Percentiles rank a stretch among this genome's conserved stretches.
Evolutionary conservation across 78 protist genomes (phyloP).

Genomic region (Tieghemostelium lacteum): DNA sequence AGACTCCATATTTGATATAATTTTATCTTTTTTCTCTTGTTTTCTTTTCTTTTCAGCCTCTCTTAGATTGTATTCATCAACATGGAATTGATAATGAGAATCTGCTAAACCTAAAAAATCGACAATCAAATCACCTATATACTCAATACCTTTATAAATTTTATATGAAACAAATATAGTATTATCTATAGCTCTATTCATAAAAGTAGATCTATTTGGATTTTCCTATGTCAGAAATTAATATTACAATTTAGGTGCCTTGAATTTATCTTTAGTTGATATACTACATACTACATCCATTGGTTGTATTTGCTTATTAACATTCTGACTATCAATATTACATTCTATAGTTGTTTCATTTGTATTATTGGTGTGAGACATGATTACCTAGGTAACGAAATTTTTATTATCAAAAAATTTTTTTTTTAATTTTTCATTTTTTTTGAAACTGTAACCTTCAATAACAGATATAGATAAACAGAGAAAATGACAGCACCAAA

Average conservation of each 20-base stretch:
- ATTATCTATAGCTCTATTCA: not conserved
- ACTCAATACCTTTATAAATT: slow-evolving; percentile 38
- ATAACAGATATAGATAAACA: not conserved
- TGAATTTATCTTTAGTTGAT: not conserved
- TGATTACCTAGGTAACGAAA: not conserved
- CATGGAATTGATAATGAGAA: slow-evolving; percentile 44
- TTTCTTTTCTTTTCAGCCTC: not conserved
- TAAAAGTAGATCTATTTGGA: too few species aligned
- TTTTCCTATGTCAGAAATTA: not conserved
- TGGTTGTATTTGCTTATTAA: not conserved
- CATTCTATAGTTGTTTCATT: not conserved
- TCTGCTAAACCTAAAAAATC: slow-evolving; percentile 52
- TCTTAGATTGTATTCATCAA: slow-evolving; percentile 55
- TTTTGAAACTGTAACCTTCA: not conserved
- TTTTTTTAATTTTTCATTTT: slow-evolving; percentile 7
- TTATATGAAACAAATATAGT: not conserved
- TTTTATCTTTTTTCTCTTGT: not conserved
- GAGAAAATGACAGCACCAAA: slow-evolving; percentile 31
- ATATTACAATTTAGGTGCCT: not conserved
- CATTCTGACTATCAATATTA: too few species aligned
- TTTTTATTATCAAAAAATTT: not conserved
- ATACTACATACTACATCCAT: not conserved
- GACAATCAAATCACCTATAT: slow-evolving; percentile 44
- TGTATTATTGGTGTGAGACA: not conserved
- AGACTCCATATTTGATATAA: not conserved